Evolutionary conservation across 1,284 basidiomycete species (phyloP), one percentile per base, ranked within the genome.

Genomic region (Rhodotorula sp.): DNA sequence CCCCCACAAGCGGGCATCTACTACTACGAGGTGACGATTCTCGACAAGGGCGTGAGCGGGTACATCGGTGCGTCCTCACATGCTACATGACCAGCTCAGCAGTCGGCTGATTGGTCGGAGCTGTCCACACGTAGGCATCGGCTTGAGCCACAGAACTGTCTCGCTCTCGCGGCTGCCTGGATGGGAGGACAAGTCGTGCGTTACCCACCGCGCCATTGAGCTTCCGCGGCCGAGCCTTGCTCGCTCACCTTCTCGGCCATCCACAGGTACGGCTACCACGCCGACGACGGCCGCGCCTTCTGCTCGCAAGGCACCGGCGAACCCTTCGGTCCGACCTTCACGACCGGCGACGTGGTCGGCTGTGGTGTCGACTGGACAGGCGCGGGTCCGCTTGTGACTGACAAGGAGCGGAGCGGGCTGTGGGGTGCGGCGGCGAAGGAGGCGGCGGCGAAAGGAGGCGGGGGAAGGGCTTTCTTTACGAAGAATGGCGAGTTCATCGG

Each of bases 231-330:
- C 26, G n/a, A 16, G 11, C 8, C 26, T 7, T 13, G 28, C 51
- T 52, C 15, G 28, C 51, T 8, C 3, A 8, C 7, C 28, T 18
- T 28, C 51, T n/a, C n/a, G n/a, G n/a, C n/a, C n/a, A n/a, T 10
- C 51, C 51, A 87, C 64, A 92, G 90, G n/a, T 95, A 90, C 88
- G 93, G 92, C 51, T 97, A 92, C 55, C 91, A 94, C 78, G 91
- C 89, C n/a, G 92, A 95, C 78, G 92, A 93, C 77, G 94, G 94
- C 9, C 86, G 84, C 73, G 84, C 87, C 4, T 92, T 91, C 80
- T 86, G 88, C 30, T 86, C 87, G 7, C 87, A 89, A 70, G 89
- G 87, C 73, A 85, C 83, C 48, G 91, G 90, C 11, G 84, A 84
- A 63, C 80, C 84, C n/a, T 94, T 89, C 79, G 89, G 89, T 13